phyloP scores from a whole-genome alignment of 2,329 filamentous ascomycete genomes.

The Aspergillus brasiliensis region DNA sequence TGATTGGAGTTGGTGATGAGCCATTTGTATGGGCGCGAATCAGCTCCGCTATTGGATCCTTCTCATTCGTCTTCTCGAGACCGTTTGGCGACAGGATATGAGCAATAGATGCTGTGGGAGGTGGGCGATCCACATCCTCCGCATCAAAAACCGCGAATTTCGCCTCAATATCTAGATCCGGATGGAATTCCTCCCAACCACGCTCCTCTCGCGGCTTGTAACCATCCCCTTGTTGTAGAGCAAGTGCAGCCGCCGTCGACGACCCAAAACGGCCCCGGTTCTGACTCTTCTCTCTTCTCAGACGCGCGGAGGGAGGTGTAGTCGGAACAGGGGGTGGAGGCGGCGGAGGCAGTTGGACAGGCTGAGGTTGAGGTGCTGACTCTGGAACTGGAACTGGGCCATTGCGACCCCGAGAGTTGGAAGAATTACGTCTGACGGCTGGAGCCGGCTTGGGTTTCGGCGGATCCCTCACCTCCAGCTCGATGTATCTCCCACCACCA shows the following conservation, averaged over 20 bases:
- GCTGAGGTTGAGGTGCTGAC: slow-evolving; percentile 8
- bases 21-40: slow-evolving; percentile 43
- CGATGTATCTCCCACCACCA: slow-evolving; percentile 81
- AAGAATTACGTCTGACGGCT: slow-evolving; percentile 42
- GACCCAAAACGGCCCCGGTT: slow-evolving; percentile 74
- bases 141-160: slow-evolving; percentile 77
- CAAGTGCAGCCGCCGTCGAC: slow-evolving; percentile 80
- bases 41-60: slow-evolving; percentile 44
- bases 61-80: slow-evolving; percentile 28
- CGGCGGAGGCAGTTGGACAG: slow-evolving; percentile 27
- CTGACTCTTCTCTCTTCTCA: slow-evolving; percentile 46
- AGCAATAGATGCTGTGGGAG: slow-evolving; percentile 51
- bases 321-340: slow-evolving; percentile 35
- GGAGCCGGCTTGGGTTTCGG: slow-evolving; percentile 21
- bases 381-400: slow-evolving; percentile 42
- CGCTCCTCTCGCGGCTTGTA: slow-evolving; percentile 97
- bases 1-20: slow-evolving; percentile 48
- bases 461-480: slow-evolving; percentile 67
- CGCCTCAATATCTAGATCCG: slow-evolving; percentile 85
- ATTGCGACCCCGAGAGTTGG: slow-evolving; percentile 53
- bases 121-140: slow-evolving; percentile 79
- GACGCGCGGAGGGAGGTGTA: slow-evolving; percentile 43
- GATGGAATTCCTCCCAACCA: slow-evolving; percentile 97
- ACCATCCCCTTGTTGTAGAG: slow-evolving; percentile 87
- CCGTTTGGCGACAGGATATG: slow-evolving; percentile 32